Percentiles rank a stretch among this genome's conserved stretches.
phyloP scores from a whole-genome alignment of 1,139 yeast species.

The Magnusiomyces paraingens region DNA sequence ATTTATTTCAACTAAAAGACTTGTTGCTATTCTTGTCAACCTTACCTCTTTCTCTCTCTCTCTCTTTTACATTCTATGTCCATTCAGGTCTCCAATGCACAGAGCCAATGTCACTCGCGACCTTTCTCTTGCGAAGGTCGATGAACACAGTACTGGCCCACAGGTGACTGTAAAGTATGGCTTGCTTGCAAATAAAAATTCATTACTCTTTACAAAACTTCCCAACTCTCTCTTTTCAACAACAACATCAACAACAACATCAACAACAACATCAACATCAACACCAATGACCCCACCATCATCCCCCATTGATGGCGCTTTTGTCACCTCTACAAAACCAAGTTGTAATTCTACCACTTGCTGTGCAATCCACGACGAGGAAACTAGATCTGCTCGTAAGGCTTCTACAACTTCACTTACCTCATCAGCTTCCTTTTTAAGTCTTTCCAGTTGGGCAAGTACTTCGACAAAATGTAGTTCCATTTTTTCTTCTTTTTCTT shows the following conservation, averaged over 20 bases:
- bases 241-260: not conserved
- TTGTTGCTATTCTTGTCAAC: too few relatives aligned
- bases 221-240: constrained; percentile 8
- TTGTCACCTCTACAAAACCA: not conserved
- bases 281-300: not conserved
- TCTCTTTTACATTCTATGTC: too few relatives aligned
- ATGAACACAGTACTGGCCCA: too few relatives aligned
- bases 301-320: not conserved
- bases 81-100: too few relatives aligned
- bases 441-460: not conserved
- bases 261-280: not conserved
- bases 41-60: too few relatives aligned
- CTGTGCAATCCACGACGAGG: not conserved
- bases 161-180: constrained; percentile 10
- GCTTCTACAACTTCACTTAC: not conserved
- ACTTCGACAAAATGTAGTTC: not conserved
- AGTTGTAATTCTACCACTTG: not conserved
- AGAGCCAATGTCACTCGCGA: too few relatives aligned
- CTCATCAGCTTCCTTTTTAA: not conserved
- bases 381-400: not conserved
- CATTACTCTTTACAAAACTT: constrained; percentile 13
- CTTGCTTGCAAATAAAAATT: constrained; percentile 12
- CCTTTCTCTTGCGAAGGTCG: too few relatives aligned
- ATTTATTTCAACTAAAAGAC: too few relatives aligned
- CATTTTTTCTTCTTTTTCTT: constrained; percentile 1